A percentile compares a stretch with the other conserved stretches of the same genome.
Conservation (phyloP, 306 rosid species). For the Senna tora region DNA sequence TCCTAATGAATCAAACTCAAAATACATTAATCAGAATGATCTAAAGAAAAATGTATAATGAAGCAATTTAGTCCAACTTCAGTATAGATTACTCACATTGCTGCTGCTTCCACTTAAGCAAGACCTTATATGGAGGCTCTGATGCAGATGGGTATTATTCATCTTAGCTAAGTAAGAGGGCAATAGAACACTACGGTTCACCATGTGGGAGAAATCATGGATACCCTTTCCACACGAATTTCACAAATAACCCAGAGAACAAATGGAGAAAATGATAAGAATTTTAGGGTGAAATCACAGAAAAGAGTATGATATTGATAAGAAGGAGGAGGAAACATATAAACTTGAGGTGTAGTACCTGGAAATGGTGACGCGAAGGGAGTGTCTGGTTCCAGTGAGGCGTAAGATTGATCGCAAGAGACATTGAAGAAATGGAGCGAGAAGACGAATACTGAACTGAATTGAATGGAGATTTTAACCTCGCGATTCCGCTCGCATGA, state of each 20-base stretch:
- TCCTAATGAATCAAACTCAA: background rate
- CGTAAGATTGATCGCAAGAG: constrained; percentile 26
- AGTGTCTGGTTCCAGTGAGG: constrained; percentile 23
- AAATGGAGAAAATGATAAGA: background rate
- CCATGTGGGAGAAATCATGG: constrained; percentile 29
- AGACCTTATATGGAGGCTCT: constrained; percentile 29
- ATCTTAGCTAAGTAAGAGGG: constrained; percentile 33
- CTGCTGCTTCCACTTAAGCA: constrained; percentile 42
- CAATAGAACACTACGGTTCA: constrained; percentile 26
- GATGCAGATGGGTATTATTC: constrained; percentile 32
- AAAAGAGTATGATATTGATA: background rate
- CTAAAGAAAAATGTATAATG: background rate
- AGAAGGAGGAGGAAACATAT: background rate
- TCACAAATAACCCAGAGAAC: constrained; percentile 32
- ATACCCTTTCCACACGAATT: constrained; percentile 31
- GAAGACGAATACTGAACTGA: no score
- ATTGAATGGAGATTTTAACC: no score
- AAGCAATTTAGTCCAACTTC: background rate
- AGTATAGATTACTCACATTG: constrained; percentile 40
- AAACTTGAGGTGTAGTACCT: constrained; percentile 36
- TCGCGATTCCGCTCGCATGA: no score
- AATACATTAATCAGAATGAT: background rate
- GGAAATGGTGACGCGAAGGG: constrained; percentile 22
- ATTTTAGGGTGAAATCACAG: background rate
- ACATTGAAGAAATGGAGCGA: constrained; percentile 26